Base-by-base conservation (phyloP, 768 basidiomycete species). In the Phylloporus sp. region DNA sequence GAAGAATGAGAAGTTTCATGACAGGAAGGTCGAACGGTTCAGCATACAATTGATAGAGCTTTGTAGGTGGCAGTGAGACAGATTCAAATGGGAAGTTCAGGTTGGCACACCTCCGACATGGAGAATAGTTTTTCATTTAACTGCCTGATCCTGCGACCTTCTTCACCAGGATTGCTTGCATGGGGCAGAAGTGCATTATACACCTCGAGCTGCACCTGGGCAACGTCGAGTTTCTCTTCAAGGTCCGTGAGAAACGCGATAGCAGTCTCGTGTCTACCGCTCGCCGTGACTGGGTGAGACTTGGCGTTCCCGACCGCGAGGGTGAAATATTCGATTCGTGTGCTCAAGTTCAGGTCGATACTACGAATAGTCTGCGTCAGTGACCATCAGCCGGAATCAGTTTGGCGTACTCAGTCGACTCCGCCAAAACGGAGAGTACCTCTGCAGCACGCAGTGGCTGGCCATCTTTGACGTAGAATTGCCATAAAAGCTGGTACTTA, bases 181-280 rank as follows among this genome's bases (percentile, higher is more conserved):
- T 83, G 85, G 16, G 85, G 81, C 7, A 75, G 65, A 15, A 92
- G 75, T 11, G 75, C 72, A 57, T 88, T 80, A 61, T 84, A 89
- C 42, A 97, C 80, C 68, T 97, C 95, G n/a, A 95, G 73, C 64
- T 99, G 97, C 9, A 98, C 92, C 70, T 95, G 89, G 6, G 94
- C 91, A 23, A 99, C 97, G 39, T 99, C 97, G 12, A 97, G 80
- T 65, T 94, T 93, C 70, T 99, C 97, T 73, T 97, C 95, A 18
- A 97, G 76, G 59, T 91, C 88, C 0, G 88, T 91, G n/a, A 95
- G 79, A 75, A 98, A 97, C 45, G 91, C 86, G 45, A 97, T 91
- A n/a, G 91, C 91, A 27, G 86, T 87, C 66, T 94, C 90, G 59
- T 93, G 88, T 52, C 81, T 77, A 10, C 88, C 86, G 27, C 82